phyloP scores from a whole-genome alignment of 345 rosid species.

The Rhizophora apiculata region DNA sequence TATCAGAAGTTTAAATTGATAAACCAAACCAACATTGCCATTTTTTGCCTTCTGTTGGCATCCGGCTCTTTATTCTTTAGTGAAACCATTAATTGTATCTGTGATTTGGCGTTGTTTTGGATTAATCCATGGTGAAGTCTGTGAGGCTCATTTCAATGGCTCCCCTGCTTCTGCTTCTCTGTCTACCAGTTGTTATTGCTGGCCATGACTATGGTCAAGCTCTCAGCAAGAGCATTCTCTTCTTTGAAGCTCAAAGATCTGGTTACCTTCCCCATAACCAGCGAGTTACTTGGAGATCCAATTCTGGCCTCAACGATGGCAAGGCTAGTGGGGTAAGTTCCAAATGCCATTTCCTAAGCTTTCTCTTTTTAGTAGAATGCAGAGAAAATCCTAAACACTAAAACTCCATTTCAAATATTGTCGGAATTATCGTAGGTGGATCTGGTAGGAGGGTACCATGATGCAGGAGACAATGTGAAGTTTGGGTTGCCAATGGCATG shows the following conservation, averaged over 20 bases:
- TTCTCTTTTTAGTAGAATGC: not conserved
- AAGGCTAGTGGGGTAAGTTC: constrained; percentile 90
- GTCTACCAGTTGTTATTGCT: constrained; percentile 55
- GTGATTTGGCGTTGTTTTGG: not conserved
- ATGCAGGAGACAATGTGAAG: constrained; percentile 99
- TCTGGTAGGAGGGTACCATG: constrained; percentile 97
- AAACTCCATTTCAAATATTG: not conserved
- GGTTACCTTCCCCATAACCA: constrained; percentile 82
- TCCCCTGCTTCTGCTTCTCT: constrained; percentile 52
- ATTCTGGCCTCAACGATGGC: constrained; percentile 90
- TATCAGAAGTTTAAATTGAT: constrained; percentile 45
- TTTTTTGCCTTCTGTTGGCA: constrained; percentile 7
- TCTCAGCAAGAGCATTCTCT: constrained; percentile 82
- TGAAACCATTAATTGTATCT: not conserved
- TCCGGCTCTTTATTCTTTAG: not conserved
- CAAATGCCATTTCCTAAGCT: not conserved
- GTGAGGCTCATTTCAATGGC: constrained; percentile 32
- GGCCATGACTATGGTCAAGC: constrained; percentile 95
- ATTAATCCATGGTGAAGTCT: constrained; percentile 29
- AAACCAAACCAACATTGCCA: constrained; percentile 42
- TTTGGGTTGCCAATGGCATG: constrained; percentile 99
- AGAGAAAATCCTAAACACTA: not conserved
- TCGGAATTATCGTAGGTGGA: constrained; percentile 56
- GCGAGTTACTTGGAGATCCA: constrained; percentile 85
- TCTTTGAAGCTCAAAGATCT: constrained; percentile 99